Percentiles rank a stretch among this genome's conserved stretches.
phyloP scores from a whole-genome alignment of 2,329 filamentous ascomycete genomes.

The Monascus ruber region DNA sequence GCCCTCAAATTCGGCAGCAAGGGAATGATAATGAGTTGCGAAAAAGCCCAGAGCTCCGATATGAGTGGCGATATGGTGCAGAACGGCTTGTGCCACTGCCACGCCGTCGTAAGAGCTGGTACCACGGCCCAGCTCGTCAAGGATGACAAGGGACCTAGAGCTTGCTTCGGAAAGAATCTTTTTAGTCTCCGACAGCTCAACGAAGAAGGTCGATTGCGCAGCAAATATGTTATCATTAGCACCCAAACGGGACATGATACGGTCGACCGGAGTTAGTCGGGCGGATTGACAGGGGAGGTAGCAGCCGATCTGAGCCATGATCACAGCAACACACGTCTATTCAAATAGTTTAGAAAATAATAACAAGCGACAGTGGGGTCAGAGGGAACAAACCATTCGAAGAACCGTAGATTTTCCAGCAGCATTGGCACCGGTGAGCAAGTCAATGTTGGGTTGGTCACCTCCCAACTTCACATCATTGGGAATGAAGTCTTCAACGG shows the following conservation, averaged over 20 bases:
- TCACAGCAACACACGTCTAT: slow-evolving; percentile 85
- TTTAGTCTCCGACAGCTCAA: slow-evolving; percentile 93
- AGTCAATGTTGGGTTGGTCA: slow-evolving; percentile 65
- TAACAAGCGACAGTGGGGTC: slow-evolving; percentile 10
- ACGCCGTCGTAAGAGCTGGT: slow-evolving; percentile 95
- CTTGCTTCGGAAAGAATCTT: slow-evolving; percentile 95
- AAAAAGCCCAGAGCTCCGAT: slow-evolving; percentile 94
- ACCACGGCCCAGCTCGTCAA: slow-evolving; percentile 90
- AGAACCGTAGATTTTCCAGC: slow-evolving; percentile 95
- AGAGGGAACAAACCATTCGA: slow-evolving; percentile 58
- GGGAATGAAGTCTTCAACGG: slow-evolving; percentile 87
- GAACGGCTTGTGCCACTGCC: slow-evolving; percentile 86
- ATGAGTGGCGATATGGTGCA: slow-evolving; percentile 91
- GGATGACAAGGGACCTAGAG: slow-evolving; percentile 83
- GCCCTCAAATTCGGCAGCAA: slow-evolving; percentile 77
- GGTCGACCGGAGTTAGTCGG: slow-evolving; percentile 77
- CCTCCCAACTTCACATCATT: slow-evolving; percentile 88
- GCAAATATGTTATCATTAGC: slow-evolving; percentile 99
- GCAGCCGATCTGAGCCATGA: slow-evolving; percentile 94
- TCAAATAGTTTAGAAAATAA: slow-evolving; percentile 3
- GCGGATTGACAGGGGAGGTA: slow-evolving; percentile 77
- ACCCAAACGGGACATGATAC: slow-evolving; percentile 96
- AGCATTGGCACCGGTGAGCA: slow-evolving; percentile 91
- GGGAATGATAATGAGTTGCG: slow-evolving; percentile 91
- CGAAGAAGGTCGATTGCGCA: slow-evolving; percentile 94